Evolutionary conservation across 257 asterid species (phyloP), one percentile per base, ranked within the genome.

Genomic region (Solanum bulbocastanum): DNA sequence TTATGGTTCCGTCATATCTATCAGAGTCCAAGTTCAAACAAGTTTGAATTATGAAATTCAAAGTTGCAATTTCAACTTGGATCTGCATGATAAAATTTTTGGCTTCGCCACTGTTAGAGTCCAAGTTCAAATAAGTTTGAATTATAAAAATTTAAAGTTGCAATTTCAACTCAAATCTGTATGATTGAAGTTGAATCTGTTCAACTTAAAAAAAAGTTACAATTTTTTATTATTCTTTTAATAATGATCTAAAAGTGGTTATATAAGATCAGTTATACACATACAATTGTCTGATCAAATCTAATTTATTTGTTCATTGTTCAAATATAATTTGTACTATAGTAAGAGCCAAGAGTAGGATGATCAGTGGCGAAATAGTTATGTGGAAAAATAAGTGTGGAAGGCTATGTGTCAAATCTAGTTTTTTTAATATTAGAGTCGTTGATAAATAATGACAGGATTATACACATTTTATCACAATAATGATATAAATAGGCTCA

Each of bases 51-150:
- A 13, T 13, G 3, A 68, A 14, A 30, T 68, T 69, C 0, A 15
- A 14, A 30, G 5, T 7, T 12, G 39, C 0, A 69, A 30, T 6
- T 69, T 69, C 23, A 30, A 30, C 12, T 69, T 0, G 27, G 1
- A 27, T 16, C 5, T 7, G 10, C 1, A 13, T 30, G 5, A 0
- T 49, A 49, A 49, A 0, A 49, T 1, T 4, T 46, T 0, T 0
- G 0, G 2, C 20, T 49, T 0, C 0, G 0, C 1, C 2, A 15
- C 1, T 16, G 58, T 5, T 20, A 25, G 4, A 66, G 9, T 30
- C 16, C 18, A 65, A 2, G 0, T 65, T 65, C 20, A 27, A 27
- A 66, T 20, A 25, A 3, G 36, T 12, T 27, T 68, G 4, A 13
- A 68, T 13, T 27, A 27, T 27, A 0, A 68, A 68, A 3, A 30